These are phyloP conservation scores for Aspergillus diversus DNA, from an alignment of 495 filamentous ascomycete genomes.

Conservation along the genomic window DNA sequence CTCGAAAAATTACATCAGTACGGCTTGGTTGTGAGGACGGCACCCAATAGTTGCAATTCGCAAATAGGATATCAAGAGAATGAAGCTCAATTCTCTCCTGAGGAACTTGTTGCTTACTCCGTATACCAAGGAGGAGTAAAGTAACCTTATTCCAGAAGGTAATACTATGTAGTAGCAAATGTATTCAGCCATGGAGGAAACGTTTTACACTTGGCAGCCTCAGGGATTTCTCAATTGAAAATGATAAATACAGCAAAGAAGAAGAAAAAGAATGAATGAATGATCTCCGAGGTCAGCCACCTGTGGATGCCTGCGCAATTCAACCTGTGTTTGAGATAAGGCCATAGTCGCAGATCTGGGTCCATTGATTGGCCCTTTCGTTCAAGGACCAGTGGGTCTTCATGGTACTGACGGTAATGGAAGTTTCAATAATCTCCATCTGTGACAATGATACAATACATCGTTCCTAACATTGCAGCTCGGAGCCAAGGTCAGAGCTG, in stretches of 20 bases:
- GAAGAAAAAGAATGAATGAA: slow-evolving; percentile 7
- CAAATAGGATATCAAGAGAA: too few relatives aligned
- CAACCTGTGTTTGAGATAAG: slow-evolving; percentile 30
- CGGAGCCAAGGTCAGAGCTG: neutral
- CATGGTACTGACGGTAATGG: slow-evolving; percentile 1
- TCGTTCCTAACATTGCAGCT: neutral
- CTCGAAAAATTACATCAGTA: too few relatives aligned
- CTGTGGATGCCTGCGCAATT: slow-evolving; percentile 17
- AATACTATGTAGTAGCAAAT: too few relatives aligned
- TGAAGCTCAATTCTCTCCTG: too few relatives aligned
- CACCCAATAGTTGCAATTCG: too few relatives aligned
- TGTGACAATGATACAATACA: neutral
- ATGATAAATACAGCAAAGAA: slow-evolving; percentile 21
- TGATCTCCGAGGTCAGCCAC: slow-evolving; percentile 24
- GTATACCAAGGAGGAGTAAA: too few relatives aligned
- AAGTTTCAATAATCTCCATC: neutral
- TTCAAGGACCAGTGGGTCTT: slow-evolving; percentile 3
- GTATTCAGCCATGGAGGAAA: too few relatives aligned
- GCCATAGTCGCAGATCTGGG: slow-evolving; percentile 33
- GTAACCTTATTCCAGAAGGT: too few relatives aligned
- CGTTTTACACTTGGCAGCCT: too few relatives aligned
- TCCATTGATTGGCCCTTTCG: slow-evolving; percentile 19
- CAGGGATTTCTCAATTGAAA: slow-evolving; percentile 9
- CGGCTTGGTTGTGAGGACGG: neutral
- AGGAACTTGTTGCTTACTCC: too few relatives aligned